Base-by-base conservation (phyloP, 805 yeast species). In the Schwanniomyces vanrijiae region DNA sequence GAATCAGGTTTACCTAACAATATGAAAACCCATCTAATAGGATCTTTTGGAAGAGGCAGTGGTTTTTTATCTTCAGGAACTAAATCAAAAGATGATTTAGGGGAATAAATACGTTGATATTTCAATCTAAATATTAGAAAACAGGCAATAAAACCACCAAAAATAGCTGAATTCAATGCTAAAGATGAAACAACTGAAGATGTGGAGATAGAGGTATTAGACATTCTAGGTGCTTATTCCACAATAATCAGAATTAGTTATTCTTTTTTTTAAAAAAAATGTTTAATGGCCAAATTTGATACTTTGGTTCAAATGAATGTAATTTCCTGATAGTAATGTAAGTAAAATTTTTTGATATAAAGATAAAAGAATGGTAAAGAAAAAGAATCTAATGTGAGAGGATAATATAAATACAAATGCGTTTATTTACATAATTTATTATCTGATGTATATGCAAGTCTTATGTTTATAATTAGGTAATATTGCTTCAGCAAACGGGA, bases 51-150 rank as follows among this genome's bases (percentile, higher is more conserved):
- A 39, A 90, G 70, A 1, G 94, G 90, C 25, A 80, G 83, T 0
- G 97, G 96, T 51, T 78, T 77, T 56, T 83, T 78, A 16, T 80
- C 82, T 21, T 77, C 83, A 1, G 75, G 73, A 6, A 70, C 83
- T 39, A 88, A 66, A 50, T 83, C 81, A 45, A 74, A 81, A 6
- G 83, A 75, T 0, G 91, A 77, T 56, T 90, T 88, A 18, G 97
- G 96, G 53, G 88, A 86, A 65, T 92, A 92, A 40, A 90, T 86
- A 53, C 95, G 75, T 59, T 78, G 80, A 65, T 84, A 79, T 54
- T 71, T 78, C 40, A 84, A 76, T 49, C 97, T 73, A 46, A 92
- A 64, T 1, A 87, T 35, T 22, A 92, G 50, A 64, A 92, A 92
- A 6, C 77, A 71, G 0, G 70, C 44, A 9, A 88, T 68, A 57